Conservation (phyloP, 306 rosid genomes). For the Alnus rubra region DNA sequence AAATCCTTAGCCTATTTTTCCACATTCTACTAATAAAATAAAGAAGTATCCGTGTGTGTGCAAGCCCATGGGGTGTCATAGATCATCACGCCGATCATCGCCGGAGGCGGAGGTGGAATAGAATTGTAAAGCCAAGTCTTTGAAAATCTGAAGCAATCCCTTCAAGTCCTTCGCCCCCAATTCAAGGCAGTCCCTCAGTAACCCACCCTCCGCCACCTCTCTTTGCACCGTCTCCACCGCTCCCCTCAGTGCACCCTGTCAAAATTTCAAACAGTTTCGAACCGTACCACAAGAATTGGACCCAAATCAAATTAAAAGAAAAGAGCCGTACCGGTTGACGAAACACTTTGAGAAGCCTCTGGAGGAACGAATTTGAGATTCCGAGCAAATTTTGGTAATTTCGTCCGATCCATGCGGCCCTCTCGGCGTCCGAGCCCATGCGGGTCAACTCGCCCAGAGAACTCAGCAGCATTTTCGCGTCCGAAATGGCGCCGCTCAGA, state of each 20-base stretch:
- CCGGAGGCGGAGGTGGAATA: conserved; percentile 9
- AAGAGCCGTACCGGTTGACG: conserved; percentile 54
- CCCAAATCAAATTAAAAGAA: neutral
- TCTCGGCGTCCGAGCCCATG: conserved; percentile 44
- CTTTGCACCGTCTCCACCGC: conserved; percentile 54
- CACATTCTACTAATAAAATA: neutral
- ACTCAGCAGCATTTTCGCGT: conserved; percentile 56
- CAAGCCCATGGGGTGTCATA: conserved; percentile 18
- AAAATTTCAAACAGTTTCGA: too few relatives aligned
- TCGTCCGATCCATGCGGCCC: conserved; percentile 50
- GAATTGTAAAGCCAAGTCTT: conserved; percentile 56
- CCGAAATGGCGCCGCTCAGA: conserved; percentile 55
- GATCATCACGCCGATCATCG: conserved; percentile 38
- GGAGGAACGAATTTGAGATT: conserved; percentile 42
- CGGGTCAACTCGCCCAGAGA: conserved; percentile 53
- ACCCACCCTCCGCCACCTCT: conserved; percentile 74
- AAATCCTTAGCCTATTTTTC: too few relatives aligned
- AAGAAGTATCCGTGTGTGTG: too few relatives aligned
- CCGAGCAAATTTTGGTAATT: conserved; percentile 58
- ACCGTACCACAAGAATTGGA: neutral
- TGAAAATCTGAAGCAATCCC: conserved; percentile 53
- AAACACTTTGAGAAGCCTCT: conserved; percentile 55
- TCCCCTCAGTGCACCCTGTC: conserved; percentile 49
- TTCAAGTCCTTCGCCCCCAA: conserved; percentile 66
- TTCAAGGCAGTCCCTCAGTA: conserved; percentile 77